Evolutionary conservation across 345 rosid species (phyloP).

Genomic region (Syzygium oleosum): DNA sequence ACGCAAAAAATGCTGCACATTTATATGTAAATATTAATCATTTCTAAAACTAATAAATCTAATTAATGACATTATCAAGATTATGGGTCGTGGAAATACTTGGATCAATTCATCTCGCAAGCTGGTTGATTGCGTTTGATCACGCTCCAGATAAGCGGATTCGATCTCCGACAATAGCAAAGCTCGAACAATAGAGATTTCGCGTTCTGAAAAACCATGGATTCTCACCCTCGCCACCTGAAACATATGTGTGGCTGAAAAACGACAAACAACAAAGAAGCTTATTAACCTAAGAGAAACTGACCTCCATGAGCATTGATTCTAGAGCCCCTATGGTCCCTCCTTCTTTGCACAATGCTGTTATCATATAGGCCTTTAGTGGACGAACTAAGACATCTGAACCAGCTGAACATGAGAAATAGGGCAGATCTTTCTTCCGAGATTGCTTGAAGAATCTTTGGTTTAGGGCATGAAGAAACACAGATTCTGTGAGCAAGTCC

Average conservation of each 20-base stretch:
- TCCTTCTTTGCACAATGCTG: slow-evolving; percentile 74
- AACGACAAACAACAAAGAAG: neutral
- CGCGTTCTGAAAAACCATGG: slow-evolving; percentile 93
- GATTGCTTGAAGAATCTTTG: slow-evolving; percentile 85
- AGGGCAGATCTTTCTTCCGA: slow-evolving; percentile 70
- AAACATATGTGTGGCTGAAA: slow-evolving; percentile 12
- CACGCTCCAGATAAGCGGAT: slow-evolving; percentile 94
- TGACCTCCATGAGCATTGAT: slow-evolving; percentile 84
- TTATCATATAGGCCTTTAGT: slow-evolving; percentile 70
- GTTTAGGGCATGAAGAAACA: slow-evolving; percentile 77
- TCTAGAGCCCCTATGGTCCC: slow-evolving; percentile 75
- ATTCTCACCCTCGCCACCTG: slow-evolving; percentile 85
- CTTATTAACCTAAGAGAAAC: slow-evolving; percentile 2
- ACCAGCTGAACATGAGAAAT: slow-evolving; percentile 84
- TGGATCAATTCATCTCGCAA: slow-evolving; percentile 83
- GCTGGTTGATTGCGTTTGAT: slow-evolving; percentile 85
- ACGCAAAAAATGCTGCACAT: slow-evolving; percentile 47
- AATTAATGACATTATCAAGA: neutral
- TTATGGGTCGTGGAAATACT: slow-evolving; percentile 24
- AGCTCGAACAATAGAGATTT: slow-evolving; percentile 75
- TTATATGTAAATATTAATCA: neutral
- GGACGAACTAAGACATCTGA: slow-evolving; percentile 72
- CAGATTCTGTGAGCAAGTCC: slow-evolving; percentile 69
- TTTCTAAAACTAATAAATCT: neutral
- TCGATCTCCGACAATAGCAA: slow-evolving; percentile 80